A percentile compares a stretch with the other conserved stretches of the same genome.
Evolutionary conservation across 129 eudicot species (phyloP).

Genomic region (Dittrichia graveolens): DNA sequence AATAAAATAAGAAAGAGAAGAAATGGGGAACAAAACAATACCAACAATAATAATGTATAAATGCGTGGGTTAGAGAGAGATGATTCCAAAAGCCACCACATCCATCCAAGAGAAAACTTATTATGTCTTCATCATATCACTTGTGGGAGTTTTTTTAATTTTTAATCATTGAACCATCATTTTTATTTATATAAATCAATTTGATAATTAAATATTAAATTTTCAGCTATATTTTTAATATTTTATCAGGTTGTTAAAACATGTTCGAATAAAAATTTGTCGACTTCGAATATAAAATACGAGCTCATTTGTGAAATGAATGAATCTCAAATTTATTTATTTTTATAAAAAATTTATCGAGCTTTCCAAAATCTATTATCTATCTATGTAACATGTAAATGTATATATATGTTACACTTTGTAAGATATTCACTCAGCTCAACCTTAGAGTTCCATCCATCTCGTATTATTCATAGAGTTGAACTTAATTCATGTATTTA

Average conservation of each 20-base stretch:
- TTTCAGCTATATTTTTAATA: neutral
- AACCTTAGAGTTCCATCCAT: no score
- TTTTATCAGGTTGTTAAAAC: neutral
- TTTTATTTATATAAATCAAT: neutral
- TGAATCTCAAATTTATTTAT: no score
- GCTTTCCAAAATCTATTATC: no score
- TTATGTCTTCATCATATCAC: constrained; percentile 25
- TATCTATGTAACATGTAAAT: no score
- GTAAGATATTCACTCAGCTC: no score
- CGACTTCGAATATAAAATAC: no score
- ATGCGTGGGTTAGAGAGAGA: neutral
- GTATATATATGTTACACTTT: no score
- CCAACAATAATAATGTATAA: constrained; percentile 23
- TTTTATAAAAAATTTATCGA: no score
- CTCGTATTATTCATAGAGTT: no score
- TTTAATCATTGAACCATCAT: neutral
- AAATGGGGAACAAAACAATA: constrained; percentile 5
- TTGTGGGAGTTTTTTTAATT: constrained; percentile 1
- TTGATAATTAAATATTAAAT: neutral
- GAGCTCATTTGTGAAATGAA: no score
- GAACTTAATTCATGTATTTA: no score
- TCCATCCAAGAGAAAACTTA: constrained; percentile 12
- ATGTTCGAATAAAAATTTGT: neutral
- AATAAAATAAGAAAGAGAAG: neutral
- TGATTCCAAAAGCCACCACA: constrained; percentile 25